A percentile compares a stretch with the other conserved stretches of the same genome.
Conservation (phyloP, 2,329 filamentous ascomycete species). For the Huntiella moniliformis region DNA sequence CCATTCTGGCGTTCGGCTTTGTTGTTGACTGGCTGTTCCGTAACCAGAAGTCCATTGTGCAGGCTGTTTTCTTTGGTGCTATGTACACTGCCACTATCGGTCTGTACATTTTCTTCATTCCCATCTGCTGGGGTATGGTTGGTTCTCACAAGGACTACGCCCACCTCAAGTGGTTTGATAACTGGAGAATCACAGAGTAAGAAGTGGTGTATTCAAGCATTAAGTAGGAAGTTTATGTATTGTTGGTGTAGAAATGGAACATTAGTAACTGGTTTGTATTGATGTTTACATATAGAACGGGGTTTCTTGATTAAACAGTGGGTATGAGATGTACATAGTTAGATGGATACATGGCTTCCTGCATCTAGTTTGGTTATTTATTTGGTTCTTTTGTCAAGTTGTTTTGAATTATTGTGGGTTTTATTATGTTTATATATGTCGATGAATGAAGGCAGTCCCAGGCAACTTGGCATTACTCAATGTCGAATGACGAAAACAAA, state of each 20-base stretch:
- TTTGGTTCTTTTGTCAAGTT: too few species aligned
- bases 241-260: neutral
- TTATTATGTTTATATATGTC: too few species aligned
- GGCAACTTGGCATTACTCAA: too few species aligned
- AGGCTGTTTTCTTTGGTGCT: slow-evolving; percentile 50
- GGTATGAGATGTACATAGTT: too few species aligned
- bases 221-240: neutral
- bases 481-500: too few species aligned
- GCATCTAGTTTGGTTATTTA: too few species aligned
- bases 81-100: slow-evolving; percentile 60
- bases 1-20: slow-evolving; percentile 79
- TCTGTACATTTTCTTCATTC: slow-evolving; percentile 78
- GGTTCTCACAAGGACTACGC: slow-evolving; percentile 67
- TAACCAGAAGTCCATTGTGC: slow-evolving; percentile 42
- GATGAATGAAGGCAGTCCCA: too few species aligned
- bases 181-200: slow-evolving; percentile 61
- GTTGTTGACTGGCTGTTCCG: slow-evolving; percentile 66
- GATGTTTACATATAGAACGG: too few species aligned
- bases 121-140: slow-evolving; percentile 91
- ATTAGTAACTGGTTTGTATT: too few species aligned
- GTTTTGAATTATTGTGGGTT: too few species aligned
- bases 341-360: too few species aligned
- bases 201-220: slow-evolving; percentile 10
- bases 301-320: too few species aligned
- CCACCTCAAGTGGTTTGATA: slow-evolving; percentile 85